Conservation (phyloP, 306 rosid genomes). For the Echinosophora koreensis region DNA sequence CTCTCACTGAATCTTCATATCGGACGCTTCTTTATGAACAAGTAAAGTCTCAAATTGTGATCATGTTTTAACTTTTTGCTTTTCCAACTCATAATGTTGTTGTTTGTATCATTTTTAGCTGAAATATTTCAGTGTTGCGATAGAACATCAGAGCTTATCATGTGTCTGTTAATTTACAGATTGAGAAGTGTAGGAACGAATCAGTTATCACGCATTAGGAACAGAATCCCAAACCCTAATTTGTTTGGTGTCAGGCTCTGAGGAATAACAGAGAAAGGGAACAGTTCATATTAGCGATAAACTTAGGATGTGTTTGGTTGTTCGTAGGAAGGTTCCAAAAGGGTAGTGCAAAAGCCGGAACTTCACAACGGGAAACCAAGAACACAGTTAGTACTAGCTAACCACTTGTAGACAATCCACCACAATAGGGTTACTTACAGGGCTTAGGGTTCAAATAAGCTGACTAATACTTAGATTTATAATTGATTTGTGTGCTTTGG, state of each 20-base stretch:
- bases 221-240: conserved; percentile 17
- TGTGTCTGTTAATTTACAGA: not conserved
- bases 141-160: not conserved
- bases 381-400: not conserved
- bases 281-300: not conserved
- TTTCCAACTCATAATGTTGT: not conserved
- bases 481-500: conserved; percentile 6
- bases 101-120: not conserved
- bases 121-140: too few species aligned
- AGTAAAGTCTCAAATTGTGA: conserved; percentile 48
- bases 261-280: not conserved
- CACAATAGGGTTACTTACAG: not conserved
- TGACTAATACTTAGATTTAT: not conserved
- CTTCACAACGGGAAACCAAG: too few species aligned
- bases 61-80: not conserved
- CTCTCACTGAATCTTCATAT: conserved; percentile 36
- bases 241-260: not conserved
- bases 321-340: too few species aligned
- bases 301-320: not conserved
- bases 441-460: not conserved
- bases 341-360: too few species aligned
- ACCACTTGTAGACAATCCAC: not conserved
- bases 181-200: not conserved
- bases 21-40: conserved; percentile 32
- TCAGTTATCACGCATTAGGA: not conserved